Conservation (phyloP, 139 green algal genomes). For the Haematococcus lacustris region DNA sequence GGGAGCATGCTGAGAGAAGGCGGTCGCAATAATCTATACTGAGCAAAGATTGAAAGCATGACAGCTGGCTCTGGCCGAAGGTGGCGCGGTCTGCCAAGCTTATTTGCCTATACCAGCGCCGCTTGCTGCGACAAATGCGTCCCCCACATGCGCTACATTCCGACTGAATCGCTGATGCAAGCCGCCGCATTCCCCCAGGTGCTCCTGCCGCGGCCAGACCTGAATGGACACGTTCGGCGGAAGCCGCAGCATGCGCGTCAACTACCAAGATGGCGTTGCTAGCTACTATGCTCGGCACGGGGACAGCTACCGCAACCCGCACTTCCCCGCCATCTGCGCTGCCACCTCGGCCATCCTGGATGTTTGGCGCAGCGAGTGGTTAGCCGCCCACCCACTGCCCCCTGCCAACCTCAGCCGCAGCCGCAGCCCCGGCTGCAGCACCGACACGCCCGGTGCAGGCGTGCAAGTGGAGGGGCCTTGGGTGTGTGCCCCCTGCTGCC, state of each 20-base stretch:
- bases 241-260: conserved; percentile 2
- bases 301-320: conserved; percentile 9
- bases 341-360: background rate
- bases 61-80: too few species aligned
- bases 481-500: background rate
- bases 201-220: too few species aligned
- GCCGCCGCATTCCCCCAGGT: too few species aligned
- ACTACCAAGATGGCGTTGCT: conserved; percentile 10
- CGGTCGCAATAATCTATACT: too few species aligned
- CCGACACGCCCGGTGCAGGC: background rate
- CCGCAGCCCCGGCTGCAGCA: background rate
- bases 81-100: too few species aligned
- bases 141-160: too few species aligned
- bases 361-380: background rate
- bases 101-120: too few species aligned
- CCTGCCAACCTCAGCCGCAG: background rate
- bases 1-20: too few species aligned
- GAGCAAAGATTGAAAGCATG: too few species aligned
- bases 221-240: conserved; percentile 10
- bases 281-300: background rate
- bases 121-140: too few species aligned
- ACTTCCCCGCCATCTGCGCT: conserved; percentile 4
- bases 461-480: background rate
- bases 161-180: too few species aligned
- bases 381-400: background rate